Evolutionary conservation across 345 rosid genomes (phyloP).

Genomic region (Syzygium aqueum): DNA sequence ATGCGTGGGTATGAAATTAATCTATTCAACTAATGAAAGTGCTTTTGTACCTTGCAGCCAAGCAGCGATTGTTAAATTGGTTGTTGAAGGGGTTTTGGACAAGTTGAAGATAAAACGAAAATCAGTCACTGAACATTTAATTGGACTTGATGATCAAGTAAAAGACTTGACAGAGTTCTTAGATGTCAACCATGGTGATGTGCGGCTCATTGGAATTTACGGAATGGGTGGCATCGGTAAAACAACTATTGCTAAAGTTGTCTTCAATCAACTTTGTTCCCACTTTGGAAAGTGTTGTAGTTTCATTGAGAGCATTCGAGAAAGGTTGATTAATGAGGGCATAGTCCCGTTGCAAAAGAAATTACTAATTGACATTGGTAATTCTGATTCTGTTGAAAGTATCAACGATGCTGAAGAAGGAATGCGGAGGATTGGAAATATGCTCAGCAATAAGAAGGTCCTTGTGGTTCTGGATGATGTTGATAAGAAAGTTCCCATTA

Average conservation of each 20-base stretch:
- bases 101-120: neutral
- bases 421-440: neutral
- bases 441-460: neutral
- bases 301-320: slow-evolving; percentile 17
- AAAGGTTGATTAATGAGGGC: neutral
- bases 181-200: neutral
- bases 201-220: neutral
- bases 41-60: neutral
- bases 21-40: neutral
- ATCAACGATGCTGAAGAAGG: neutral
- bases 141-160: neutral
- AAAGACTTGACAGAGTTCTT: neutral
- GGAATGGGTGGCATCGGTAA: slow-evolving; percentile 4
- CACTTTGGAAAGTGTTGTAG: slow-evolving; percentile 6
- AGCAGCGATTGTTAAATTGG: neutral
- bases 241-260: neutral
- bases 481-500: neutral
- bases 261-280: neutral
- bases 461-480: neutral
- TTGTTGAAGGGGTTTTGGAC: neutral
- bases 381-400: fast-evolving
- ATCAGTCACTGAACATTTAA: neutral
- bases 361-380: fast-evolving
- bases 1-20: neutral
- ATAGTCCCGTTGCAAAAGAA: neutral